Conservation (phyloP, 2,329 filamentous ascomycete species). For the Apiospora marii region DNA sequence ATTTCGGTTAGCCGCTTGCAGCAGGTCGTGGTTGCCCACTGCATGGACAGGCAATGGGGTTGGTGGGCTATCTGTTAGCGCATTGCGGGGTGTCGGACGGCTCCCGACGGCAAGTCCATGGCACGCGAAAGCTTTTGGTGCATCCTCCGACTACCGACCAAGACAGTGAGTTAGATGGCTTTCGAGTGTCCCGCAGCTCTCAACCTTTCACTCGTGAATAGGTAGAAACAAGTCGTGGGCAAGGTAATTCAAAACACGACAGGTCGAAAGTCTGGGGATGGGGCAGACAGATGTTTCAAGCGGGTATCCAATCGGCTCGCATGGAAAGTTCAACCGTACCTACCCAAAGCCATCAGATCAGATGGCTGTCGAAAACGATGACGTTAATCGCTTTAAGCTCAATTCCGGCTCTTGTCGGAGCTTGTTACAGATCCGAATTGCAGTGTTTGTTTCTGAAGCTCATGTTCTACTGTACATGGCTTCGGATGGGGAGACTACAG, state of each 20-base stretch:
- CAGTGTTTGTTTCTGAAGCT: not conserved
- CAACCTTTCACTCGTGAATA: not conserved
- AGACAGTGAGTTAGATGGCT: not conserved
- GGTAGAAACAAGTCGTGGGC: not conserved
- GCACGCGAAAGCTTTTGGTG: not conserved
- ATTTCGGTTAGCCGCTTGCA: not conserved
- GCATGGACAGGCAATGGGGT: not conserved
- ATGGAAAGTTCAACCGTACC: too few species aligned
- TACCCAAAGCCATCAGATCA: not conserved
- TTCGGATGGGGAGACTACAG: too few species aligned
- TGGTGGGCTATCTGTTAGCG: not conserved
- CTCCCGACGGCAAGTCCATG: not conserved
- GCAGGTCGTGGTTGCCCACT: not conserved
- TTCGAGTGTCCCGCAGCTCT: not conserved
- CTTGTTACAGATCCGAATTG: not conserved
- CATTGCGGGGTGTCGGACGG: conserved; percentile 5
- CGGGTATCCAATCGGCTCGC: not conserved
- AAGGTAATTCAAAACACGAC: not conserved
- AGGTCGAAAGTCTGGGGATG: not conserved
- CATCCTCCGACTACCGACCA: too few species aligned
- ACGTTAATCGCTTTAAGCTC: not conserved
- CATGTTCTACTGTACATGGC: not conserved
- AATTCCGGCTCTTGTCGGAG: too few species aligned
- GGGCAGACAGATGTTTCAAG: not conserved
- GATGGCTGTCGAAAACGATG: not conserved